Evolutionary conservation across 257 asterid genomes (phyloP).

Genomic region (Salvia miltiorrhiza): DNA sequence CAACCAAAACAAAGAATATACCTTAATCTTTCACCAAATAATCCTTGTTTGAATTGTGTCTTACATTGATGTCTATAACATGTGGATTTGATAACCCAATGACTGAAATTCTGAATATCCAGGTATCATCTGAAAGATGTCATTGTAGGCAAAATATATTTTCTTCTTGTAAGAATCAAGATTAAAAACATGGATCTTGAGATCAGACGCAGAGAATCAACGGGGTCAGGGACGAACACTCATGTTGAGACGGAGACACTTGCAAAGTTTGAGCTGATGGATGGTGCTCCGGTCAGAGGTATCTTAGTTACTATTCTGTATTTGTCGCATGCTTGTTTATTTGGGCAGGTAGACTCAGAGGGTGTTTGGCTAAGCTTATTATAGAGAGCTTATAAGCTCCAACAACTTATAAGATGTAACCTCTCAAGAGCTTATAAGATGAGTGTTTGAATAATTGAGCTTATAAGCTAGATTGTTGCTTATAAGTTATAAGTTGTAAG

Average conservation of each 20-base stretch:
- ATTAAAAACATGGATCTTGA: slow-evolving; percentile 97
- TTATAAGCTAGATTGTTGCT: too few relatives aligned
- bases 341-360: not conserved
- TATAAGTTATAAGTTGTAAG: too few relatives aligned
- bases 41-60: not conserved
- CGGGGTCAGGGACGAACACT: slow-evolving; percentile 90
- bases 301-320: slow-evolving; percentile 2
- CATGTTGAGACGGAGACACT: slow-evolving; percentile 98
- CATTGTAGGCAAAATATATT: slow-evolving; percentile 87
- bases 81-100: slow-evolving; percentile 20
- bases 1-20: not conserved
- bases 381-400: too few relatives aligned
- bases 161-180: slow-evolving; percentile 95
- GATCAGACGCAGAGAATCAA: slow-evolving; percentile 92
- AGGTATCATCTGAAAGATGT: slow-evolving; percentile 98
- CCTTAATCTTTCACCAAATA: not conserved
- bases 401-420: too few relatives aligned
- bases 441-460: too few relatives aligned
- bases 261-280: slow-evolving; percentile 98
- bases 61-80: not conserved
- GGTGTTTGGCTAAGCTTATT: too few relatives aligned
- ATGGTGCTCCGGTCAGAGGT: slow-evolving; percentile 99
- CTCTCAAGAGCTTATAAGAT: too few relatives aligned
- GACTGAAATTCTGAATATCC: slow-evolving; percentile 30
- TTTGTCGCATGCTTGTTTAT: not conserved